Evolutionary conservation across 2,329 filamentous ascomycete genomes (phyloP), one percentile per base, ranked within the genome.

Genomic region (Microthyrium microscopicum): DNA sequence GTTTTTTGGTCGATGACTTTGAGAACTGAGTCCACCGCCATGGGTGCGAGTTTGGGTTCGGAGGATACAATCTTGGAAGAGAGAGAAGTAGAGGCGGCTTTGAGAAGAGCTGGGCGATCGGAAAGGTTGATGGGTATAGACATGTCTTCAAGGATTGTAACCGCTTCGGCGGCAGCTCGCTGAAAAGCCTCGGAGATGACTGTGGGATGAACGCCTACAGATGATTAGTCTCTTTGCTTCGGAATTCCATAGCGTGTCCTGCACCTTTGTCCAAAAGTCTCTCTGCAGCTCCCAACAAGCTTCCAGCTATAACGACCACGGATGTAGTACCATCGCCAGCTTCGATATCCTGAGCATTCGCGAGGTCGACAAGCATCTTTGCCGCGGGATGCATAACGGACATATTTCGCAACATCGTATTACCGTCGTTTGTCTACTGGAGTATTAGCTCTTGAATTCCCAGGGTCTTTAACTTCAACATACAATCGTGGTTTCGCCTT

Each of bases 381-480:
- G 89, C 89, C 31, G 91, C 92, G n/a, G 89, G 89, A 55, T 98
- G 89, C 78, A 98, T 84, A 45, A 98, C 89, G 44, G 82, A 80
- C 89, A 98, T 95, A 66, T 87, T 87, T 64, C 81, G 92, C 52
- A 98, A 64, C 87, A 98, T 98, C 37, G 89, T 98, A 64, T 91
- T 92, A 56, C 89, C 89, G 61, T 98, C 89, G 66, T 98, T 98
- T 52, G 89, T 98, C 60, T 64, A 43, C 13, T 9, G 40, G 41
- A 39, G 40, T 39, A 18, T 40, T 41, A 21, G 20, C 26, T 12
- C 7, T 33, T 31, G 22, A 15, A 12, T n/a, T n/a, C 20, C 3
- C 29, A 18, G 19, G 8, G 22, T 18, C 26, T 32, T 33, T 20
- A 30, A 27, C 33, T 32, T 35, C 36, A 42, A 46, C 60, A 48